A percentile compares a stretch with the other conserved stretches of the same genome.
phyloP scores from a whole-genome alignment of 164 flowering plant species.

The Sedum album region DNA sequence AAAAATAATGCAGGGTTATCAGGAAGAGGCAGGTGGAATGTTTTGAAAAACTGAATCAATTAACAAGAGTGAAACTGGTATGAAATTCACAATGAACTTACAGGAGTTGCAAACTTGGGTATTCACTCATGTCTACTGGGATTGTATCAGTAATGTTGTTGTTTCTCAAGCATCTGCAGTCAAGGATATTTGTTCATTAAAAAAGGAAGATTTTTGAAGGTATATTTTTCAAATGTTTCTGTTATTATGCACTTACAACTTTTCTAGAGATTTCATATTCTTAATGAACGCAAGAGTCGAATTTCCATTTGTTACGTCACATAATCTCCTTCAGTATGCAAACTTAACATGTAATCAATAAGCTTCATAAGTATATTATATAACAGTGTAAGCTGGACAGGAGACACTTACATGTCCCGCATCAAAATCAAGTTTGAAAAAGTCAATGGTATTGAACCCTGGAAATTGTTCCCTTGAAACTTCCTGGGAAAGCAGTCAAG shows the following conservation, averaged over 20 bases:
- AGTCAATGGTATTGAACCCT: constrained; percentile 76
- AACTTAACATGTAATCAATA: not conserved
- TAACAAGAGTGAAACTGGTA: not conserved
- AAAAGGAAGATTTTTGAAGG: not conserved
- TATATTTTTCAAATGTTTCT: not conserved
- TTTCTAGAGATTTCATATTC: constrained; percentile 35
- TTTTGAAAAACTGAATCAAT: not conserved
- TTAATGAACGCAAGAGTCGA: constrained; percentile 44
- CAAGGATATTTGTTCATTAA: not conserved
- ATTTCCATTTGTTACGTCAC: constrained; percentile 55
- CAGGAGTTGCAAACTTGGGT: constrained; percentile 31
- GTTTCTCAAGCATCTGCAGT: constrained; percentile 51
- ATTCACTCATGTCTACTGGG: constrained; percentile 41
- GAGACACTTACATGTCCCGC: constrained; percentile 49
- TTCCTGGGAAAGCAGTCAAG: constrained; percentile 29
- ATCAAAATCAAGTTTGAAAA: constrained; percentile 46
- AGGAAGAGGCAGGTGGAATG: too few species aligned
- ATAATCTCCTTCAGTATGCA: constrained; percentile 39
- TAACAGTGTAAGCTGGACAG: not conserved
- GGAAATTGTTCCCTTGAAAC: constrained; percentile 65
- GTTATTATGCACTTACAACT: constrained; percentile 28
- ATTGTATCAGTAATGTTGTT: constrained; percentile 48
- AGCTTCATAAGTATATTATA: not conserved
- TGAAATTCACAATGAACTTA: constrained; percentile 23
- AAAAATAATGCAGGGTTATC: not conserved